Conservation (phyloP, 495 filamentous ascomycete species). For the Talaromyces stipitatus region DNA sequence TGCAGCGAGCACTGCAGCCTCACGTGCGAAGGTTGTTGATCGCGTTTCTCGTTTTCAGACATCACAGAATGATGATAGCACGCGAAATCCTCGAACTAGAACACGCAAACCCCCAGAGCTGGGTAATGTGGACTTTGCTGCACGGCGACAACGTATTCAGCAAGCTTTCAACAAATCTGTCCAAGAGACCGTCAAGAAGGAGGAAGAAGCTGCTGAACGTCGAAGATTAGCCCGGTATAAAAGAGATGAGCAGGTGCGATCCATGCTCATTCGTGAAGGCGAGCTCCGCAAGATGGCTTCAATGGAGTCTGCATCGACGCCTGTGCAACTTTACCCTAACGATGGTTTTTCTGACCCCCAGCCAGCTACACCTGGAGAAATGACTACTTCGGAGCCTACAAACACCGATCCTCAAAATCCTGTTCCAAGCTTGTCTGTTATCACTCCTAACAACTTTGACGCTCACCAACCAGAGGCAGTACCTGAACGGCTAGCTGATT, state of each 20-base stretch:
- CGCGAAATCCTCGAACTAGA: slow-evolving; percentile 29
- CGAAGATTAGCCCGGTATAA: slow-evolving; percentile 29
- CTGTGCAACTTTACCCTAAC: neutral
- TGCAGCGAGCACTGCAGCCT: slow-evolving; percentile 56
- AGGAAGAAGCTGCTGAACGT: slow-evolving; percentile 40
- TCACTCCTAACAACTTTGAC: neutral
- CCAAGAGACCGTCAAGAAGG: slow-evolving; percentile 56
- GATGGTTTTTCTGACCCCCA: neutral
- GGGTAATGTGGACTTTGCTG: slow-evolving; percentile 70
- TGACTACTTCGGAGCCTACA: neutral
- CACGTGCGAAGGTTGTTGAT: slow-evolving; percentile 52
- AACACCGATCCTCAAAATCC: neutral
- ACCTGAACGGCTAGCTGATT: slow-evolving; percentile 35
- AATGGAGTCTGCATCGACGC: slow-evolving; percentile 3
- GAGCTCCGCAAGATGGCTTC: slow-evolving; percentile 20
- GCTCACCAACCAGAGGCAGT: neutral
- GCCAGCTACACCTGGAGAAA: slow-evolving; percentile 13
- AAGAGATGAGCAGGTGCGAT: slow-evolving; percentile 32
- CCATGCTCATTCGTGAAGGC: slow-evolving; percentile 8
- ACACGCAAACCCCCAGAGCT: slow-evolving; percentile 46
- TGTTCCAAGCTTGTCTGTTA: neutral
- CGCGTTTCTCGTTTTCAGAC: slow-evolving; percentile 36
- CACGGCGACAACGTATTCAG: slow-evolving; percentile 67
- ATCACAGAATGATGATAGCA: slow-evolving; percentile 16
- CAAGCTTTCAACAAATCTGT: slow-evolving; percentile 73